Percentiles rank a stretch among this genome's conserved stretches.
These are phyloP conservation scores for Colletotrichum theobromicola DNA, from an alignment of 2,329 filamentous ascomycete genomes.

Conservation along the genomic window DNA sequence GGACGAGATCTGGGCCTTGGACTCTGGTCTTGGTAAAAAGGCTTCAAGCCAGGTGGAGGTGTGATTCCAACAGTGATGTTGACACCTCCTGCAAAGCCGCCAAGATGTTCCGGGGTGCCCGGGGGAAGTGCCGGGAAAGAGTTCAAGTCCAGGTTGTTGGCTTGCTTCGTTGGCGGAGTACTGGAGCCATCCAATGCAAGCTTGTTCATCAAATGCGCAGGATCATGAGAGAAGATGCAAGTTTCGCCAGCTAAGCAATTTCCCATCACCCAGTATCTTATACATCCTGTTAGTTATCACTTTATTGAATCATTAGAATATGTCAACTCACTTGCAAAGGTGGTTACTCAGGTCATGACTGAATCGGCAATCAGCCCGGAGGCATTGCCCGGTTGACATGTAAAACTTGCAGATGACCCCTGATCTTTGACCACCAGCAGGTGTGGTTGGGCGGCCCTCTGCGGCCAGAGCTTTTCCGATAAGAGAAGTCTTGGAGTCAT, in stretches of 20 bases:
- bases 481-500: slow-evolving; percentile 71
- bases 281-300: not conserved
- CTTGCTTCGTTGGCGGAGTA: slow-evolving; percentile 69
- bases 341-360: slow-evolving; percentile 96
- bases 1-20: slow-evolving; percentile 82
- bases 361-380: slow-evolving; percentile 94
- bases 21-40: slow-evolving; percentile 63
- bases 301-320: not conserved
- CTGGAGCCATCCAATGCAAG: slow-evolving; percentile 74
- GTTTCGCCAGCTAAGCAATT: slow-evolving; percentile 93
- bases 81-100: slow-evolving; percentile 57
- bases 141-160: slow-evolving; percentile 79
- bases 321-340: slow-evolving; percentile 86
- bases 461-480: slow-evolving; percentile 91
- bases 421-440: slow-evolving; percentile 73
- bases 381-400: slow-evolving; percentile 92
- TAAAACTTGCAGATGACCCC: slow-evolving; percentile 97
- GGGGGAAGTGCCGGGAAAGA: slow-evolving; percentile 81
- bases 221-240: slow-evolving; percentile 97
- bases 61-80: slow-evolving; percentile 61
- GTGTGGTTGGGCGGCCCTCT: slow-evolving; percentile 77
- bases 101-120: slow-evolving; percentile 62
- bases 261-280: slow-evolving; percentile 92
- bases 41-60: slow-evolving; percentile 74
- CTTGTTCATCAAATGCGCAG: slow-evolving; percentile 82